A percentile compares a stretch with the other conserved stretches of the same genome.
Conservation (phyloP, 352 stramenopile genomes). For the Pythium pectinolyticum region DNA sequence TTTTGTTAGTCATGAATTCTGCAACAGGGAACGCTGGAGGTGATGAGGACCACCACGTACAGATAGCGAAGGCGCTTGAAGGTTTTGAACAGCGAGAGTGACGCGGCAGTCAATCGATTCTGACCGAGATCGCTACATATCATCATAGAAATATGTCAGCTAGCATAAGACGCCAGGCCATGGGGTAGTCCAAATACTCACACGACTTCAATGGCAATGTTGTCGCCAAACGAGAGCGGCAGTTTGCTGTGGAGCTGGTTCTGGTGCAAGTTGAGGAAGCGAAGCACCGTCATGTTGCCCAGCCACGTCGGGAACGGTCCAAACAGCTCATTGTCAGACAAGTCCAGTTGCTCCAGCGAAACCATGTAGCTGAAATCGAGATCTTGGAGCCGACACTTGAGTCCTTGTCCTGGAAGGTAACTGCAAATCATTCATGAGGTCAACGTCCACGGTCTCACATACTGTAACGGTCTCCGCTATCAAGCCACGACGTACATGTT, state of each 20-base stretch:
- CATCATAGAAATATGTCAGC: neutral
- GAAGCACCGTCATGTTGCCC: conserved; percentile 59
- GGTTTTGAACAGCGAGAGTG: conserved; percentile 26
- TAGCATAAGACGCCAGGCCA: neutral
- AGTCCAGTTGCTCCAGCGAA: conserved; percentile 71
- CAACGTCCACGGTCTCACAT: neutral
- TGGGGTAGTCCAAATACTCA: no score
- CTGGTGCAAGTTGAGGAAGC: conserved; percentile 51
- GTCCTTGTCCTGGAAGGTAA: conserved; percentile 48
- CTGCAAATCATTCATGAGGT: conserved; percentile 27
- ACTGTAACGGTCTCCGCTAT: neutral
- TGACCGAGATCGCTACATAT: conserved; percentile 17
- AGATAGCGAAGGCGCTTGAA: conserved; percentile 25
- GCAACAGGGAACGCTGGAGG: no score
- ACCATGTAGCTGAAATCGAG: conserved; percentile 66
- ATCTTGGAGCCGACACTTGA: conserved; percentile 51
- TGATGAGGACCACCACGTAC: conserved; percentile 11
- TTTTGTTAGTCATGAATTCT: neutral
- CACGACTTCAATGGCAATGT: conserved; percentile 62
- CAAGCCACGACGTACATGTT: conserved; percentile 46
- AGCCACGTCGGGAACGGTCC: conserved; percentile 63
- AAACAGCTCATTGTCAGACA: conserved; percentile 53
- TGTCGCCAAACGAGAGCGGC: conserved; percentile 50
- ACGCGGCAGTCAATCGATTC: conserved; percentile 20
- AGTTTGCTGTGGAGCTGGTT: conserved; percentile 54